These are phyloP conservation scores for Suhomyces atakaporum DNA, from an alignment of 1,139 yeast genomes.

Conservation along the genomic window DNA sequence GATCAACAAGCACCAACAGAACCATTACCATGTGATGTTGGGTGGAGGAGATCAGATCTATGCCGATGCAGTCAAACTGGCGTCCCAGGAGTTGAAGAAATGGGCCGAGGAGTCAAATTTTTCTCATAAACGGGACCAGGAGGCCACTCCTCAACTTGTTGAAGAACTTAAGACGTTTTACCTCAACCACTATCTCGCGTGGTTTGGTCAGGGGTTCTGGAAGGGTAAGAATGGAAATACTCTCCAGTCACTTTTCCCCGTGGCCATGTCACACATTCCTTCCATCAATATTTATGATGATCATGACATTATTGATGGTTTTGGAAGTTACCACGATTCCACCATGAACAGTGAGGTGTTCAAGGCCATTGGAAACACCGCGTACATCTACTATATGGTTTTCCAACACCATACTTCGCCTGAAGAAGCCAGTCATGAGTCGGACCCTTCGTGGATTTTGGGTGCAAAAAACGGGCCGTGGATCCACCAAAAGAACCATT, in stretches of 20 bases:
- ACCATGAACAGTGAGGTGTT: conserved; percentile 77
- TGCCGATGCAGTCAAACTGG: conserved; percentile 74
- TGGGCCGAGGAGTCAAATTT: conserved; percentile 65
- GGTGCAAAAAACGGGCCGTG: conserved; percentile 60
- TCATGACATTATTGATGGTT: conserved; percentile 95
- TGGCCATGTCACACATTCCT: conserved; percentile 81
- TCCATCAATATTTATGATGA: conserved; percentile 82
- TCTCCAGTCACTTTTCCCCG: conserved; percentile 66
- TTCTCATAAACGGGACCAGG: conserved; percentile 40
- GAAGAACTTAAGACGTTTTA: conserved; percentile 65
- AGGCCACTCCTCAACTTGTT: conserved; percentile 48
- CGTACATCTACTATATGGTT: conserved; percentile 83
- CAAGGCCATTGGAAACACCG: conserved; percentile 68
- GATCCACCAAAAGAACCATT: conserved; percentile 64
- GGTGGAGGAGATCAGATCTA: conserved; percentile 98
- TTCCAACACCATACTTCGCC: conserved; percentile 82
- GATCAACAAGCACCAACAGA: conserved; percentile 58
- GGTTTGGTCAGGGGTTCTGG: conserved; percentile 94
- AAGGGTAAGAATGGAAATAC: conserved; percentile 66
- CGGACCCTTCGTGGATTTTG: conserved; percentile 62
- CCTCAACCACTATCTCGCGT: conserved; percentile 69
- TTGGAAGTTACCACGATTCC: conserved; percentile 76
- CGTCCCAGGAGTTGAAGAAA: conserved; percentile 52
- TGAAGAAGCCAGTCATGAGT: conserved; percentile 38
- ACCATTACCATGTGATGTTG: conserved; percentile 87